Conservation (phyloP, 1,284 basidiomycete genomes). For the Veloboletus limbatus region DNA sequence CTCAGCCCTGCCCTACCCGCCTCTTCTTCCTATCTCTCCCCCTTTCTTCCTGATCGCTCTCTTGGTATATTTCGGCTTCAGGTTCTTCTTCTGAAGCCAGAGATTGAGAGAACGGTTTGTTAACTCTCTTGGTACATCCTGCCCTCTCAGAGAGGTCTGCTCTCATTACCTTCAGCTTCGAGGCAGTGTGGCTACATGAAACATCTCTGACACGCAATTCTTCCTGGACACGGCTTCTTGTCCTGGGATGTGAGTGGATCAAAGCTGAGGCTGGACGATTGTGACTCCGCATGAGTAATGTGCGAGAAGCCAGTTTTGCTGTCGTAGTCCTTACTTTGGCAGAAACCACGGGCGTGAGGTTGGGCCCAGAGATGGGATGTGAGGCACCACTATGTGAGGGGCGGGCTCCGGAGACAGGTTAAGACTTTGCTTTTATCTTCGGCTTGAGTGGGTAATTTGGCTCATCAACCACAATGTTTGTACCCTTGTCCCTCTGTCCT, state of each 20-base stretch:
- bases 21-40: constrained; percentile 33
- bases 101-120: not conserved
- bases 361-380: too few relatives aligned
- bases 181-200: constrained; percentile 9
- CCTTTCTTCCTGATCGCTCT: constrained; percentile 19
- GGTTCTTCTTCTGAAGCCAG: constrained; percentile 12
- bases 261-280: constrained; percentile 13
- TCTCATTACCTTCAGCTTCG: constrained; percentile 14
- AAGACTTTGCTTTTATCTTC: constrained; percentile 15
- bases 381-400: too few relatives aligned
- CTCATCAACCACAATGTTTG: constrained; percentile 12
- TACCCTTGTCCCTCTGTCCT: constrained; percentile 2
- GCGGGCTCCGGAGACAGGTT: constrained; percentile 10
- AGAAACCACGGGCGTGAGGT: not conserved
- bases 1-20: constrained; percentile 20
- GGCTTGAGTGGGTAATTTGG: constrained; percentile 9
- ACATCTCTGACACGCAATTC: constrained; percentile 23
- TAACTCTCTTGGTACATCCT: constrained; percentile 5
- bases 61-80: constrained; percentile 6
- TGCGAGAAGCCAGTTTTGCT: constrained; percentile 20
- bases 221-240: constrained; percentile 24
- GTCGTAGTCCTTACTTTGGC: constrained; percentile 3
- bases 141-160: constrained; percentile 3
- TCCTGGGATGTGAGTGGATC: constrained; percentile 20
- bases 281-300: constrained; percentile 23